Base-by-base conservation (phyloP, 108 stramenopile species). In the Pseudonitzschia delicatissima region DNA sequence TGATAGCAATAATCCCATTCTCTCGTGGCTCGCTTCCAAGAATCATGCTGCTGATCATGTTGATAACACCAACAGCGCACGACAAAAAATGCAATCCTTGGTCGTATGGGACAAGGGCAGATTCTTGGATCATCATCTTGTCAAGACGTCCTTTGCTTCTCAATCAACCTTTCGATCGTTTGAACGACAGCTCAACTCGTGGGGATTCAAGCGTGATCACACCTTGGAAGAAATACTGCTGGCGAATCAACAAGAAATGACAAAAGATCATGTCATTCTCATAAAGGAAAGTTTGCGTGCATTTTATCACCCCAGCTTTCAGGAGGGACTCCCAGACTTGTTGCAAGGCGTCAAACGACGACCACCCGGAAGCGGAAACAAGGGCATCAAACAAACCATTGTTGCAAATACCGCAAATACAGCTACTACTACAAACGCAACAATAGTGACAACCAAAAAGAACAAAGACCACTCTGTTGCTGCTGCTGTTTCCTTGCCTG, bases 111-210 rank as follows among this genome's bases (percentile, higher is more conserved):
- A 57, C 55, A 57, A 57, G 55, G 55, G 28, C 20, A 40, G n/a
- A n/a, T 57, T 68, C 57, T 42, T 68, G 67, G 42, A 26, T 0
- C 21, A 58, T 4, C 20, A 44, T 11, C 34, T 47, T 21, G 3
- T 5, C n/a, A 3, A 49, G 37, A 2, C 9, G 21, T 70, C 49
- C 45, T 70, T 70, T 50, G 60, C 69, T 0, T 21, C 36, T 3
- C 71, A 71, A 57, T 53, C 62, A 0, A 37, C 50, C 0, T 71
- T 52, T 45, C 71, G 71, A n/a, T 60, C 71, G 20, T 49, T 71
- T 25, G 71, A 64, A 32, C 71, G 71, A 11, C 39, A 42, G n/a
- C 40, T 71, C 17, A 63, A 71, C 36, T 42, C 15, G 23, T 71
- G 71, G 71, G 71, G 71, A 53, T 71, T 71, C 29, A 11, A 20